Conservation (phyloP, 345 rosid genomes). For the Lepidium africanum region DNA sequence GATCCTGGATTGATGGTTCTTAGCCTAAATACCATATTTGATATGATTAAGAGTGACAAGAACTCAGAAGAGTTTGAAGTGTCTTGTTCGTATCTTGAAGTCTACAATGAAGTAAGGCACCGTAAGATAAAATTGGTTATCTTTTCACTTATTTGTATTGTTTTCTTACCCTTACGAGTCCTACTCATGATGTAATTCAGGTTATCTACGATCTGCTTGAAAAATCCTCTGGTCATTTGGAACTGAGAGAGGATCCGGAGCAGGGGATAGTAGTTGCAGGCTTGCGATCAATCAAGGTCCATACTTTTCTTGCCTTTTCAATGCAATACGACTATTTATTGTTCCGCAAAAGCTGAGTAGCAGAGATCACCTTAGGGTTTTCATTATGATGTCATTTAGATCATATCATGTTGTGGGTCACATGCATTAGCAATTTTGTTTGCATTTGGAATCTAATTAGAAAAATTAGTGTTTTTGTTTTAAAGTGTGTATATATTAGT, state of each 20-base stretch:
- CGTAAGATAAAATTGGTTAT: not conserved
- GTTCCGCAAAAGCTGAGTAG: not conserved
- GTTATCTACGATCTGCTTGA: conserved; percentile 93
- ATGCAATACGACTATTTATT: not conserved
- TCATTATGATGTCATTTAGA: not conserved
- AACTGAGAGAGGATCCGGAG: conserved; percentile 96
- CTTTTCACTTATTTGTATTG: not conserved
- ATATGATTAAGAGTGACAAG: conserved; percentile 57
- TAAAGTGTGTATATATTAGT: not conserved
- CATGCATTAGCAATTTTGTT: not conserved
- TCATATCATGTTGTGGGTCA: not conserved
- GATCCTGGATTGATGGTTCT: conserved; percentile 99
- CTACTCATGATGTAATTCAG: conserved; percentile 32
- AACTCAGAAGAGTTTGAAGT: conserved; percentile 75
- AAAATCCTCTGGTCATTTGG: conserved; percentile 85
- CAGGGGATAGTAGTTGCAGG: conserved; percentile 87
- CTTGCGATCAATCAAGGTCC: conserved; percentile 79
- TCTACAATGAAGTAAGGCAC: conserved; percentile 74
- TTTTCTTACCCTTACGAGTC: not conserved
- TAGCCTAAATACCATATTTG: conserved; percentile 76
- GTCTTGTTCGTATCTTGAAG: conserved; percentile 90
- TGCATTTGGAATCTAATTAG: not conserved
- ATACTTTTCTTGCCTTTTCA: conserved; percentile 7
- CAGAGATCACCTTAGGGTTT: not conserved
- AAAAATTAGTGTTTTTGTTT: not conserved